Percentiles rank a stretch among this genome's conserved stretches.
These are phyloP conservation scores for Phytophthora crassamura DNA, from an alignment of 352 stramenopile genomes.

Conservation along the genomic window DNA sequence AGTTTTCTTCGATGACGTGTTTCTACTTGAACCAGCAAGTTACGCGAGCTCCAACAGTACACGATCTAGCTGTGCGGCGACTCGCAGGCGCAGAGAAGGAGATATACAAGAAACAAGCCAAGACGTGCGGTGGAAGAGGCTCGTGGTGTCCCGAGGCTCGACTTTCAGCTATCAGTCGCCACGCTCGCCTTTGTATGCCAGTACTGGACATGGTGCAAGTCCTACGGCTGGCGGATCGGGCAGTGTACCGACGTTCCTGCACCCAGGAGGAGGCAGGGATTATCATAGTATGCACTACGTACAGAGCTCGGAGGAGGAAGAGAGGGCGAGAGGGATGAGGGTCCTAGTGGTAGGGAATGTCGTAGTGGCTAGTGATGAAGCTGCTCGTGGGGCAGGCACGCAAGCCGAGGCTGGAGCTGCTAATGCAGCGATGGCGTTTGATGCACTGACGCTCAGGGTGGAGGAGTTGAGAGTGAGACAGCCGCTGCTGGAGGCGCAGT, in stretches of 20 bases:
- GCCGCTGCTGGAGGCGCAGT: slow-evolving; percentile 58
- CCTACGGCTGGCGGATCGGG: slow-evolving; percentile 13
- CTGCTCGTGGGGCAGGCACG: slow-evolving; percentile 13
- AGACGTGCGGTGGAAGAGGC: slow-evolving; percentile 58
- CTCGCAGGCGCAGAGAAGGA: slow-evolving; percentile 5
- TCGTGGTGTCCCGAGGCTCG: slow-evolving; percentile 48
- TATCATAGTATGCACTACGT: slow-evolving; percentile 85
- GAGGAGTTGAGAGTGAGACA: slow-evolving; percentile 69
- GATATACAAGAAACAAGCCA: not conserved
- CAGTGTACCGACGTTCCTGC: slow-evolving; percentile 15
- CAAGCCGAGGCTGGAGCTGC: slow-evolving; percentile 18
- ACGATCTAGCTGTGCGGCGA: not conserved
- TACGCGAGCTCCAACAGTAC: slow-evolving; percentile 16
- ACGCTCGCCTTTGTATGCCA: slow-evolving; percentile 25
- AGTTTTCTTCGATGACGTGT: slow-evolving; percentile 69
- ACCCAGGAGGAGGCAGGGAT: slow-evolving; percentile 46
- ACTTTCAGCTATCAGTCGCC: slow-evolving; percentile 21
- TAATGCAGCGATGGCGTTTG: slow-evolving; percentile 40
- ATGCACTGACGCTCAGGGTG: slow-evolving; percentile 58
- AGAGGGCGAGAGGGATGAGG: slow-evolving; percentile 44
- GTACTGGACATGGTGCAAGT: slow-evolving; percentile 5
- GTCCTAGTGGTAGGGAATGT: slow-evolving; percentile 76
- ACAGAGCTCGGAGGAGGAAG: slow-evolving; percentile 40
- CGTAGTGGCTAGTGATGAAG: slow-evolving; percentile 43
- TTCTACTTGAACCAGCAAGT: slow-evolving; percentile 52